Percentiles rank a stretch among this genome's conserved stretches.
Conservation (phyloP, 352 stramenopile species). For the Phytopythium cucurbitacearum region DNA sequence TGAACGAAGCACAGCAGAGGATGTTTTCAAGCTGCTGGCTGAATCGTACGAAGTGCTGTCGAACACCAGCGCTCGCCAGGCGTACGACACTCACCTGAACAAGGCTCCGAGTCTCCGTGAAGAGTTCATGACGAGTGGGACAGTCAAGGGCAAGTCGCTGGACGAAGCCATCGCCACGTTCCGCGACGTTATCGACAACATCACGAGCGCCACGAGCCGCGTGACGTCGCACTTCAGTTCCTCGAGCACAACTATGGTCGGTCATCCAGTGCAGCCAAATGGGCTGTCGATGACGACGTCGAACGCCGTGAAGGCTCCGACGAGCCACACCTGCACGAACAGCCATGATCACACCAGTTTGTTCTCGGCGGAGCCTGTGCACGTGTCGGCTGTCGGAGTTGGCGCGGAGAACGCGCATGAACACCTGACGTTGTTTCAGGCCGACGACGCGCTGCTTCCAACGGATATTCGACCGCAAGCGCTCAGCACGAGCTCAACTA, state of each 20-base stretch:
- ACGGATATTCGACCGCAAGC: constrained; percentile 3
- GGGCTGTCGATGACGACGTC: constrained; percentile 4
- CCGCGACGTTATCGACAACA: constrained; percentile 59
- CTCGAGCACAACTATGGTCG: constrained; percentile 64
- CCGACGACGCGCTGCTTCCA: constrained; percentile 41
- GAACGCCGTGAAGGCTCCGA: not conserved
- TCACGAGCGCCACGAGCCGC: constrained; percentile 35
- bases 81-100: constrained; percentile 62
- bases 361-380: constrained; percentile 36
- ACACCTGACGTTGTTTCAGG: constrained; percentile 30
- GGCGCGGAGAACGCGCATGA: constrained; percentile 46
- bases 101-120: constrained; percentile 44
- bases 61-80: constrained; percentile 34
- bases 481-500: constrained; percentile 3
- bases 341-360: constrained; percentile 58
- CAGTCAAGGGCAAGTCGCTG: constrained; percentile 66
- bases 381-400: constrained; percentile 19
- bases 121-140: constrained; percentile 70
- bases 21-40: constrained; percentile 78
- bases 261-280: constrained; percentile 44
- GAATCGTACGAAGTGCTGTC: constrained; percentile 83
- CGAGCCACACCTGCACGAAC: constrained; percentile 13
- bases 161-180: constrained; percentile 81
- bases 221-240: constrained; percentile 61
- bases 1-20: constrained; percentile 63